phyloP scores from a whole-genome alignment of 257 asterid genomes.

The Forsythia suspensa region DNA sequence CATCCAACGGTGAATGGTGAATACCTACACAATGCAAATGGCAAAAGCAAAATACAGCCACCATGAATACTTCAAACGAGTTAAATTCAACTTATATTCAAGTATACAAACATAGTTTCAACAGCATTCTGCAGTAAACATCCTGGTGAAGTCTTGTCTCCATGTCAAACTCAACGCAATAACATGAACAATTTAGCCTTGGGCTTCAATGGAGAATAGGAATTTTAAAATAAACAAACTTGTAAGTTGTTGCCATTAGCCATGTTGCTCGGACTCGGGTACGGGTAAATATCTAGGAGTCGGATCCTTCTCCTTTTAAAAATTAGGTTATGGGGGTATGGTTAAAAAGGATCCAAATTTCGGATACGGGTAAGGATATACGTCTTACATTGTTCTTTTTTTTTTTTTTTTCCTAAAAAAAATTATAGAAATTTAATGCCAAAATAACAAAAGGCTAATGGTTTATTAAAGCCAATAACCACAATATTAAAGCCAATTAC shows the following conservation, averaged over 20 bases:
- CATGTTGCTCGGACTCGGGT: too few species aligned
- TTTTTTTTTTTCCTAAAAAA: too few species aligned
- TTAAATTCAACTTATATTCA: background rate
- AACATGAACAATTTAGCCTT: background rate
- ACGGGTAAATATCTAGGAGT: too few species aligned
- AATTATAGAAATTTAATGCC: too few species aligned
- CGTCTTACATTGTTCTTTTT: too few species aligned
- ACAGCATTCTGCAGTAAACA: background rate
- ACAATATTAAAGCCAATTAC: too few species aligned
- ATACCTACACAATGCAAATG: constrained; percentile 48
- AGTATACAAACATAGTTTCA: background rate
- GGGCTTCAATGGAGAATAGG: background rate
- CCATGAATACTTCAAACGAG: background rate
- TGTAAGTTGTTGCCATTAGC: background rate
- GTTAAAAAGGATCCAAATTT: too few species aligned
- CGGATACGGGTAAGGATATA: too few species aligned
- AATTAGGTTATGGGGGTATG: too few species aligned
- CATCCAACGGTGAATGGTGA: constrained; percentile 97
- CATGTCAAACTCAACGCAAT: background rate
- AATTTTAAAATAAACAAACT: background rate
- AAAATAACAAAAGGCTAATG: too few species aligned
- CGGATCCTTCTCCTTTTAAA: too few species aligned
- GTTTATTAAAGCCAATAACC: too few species aligned
- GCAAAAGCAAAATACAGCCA: background rate
- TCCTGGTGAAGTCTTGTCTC: background rate